Conservation (phyloP, 176 grass and related monocot species). For the Aegilops tauschii region DNA sequence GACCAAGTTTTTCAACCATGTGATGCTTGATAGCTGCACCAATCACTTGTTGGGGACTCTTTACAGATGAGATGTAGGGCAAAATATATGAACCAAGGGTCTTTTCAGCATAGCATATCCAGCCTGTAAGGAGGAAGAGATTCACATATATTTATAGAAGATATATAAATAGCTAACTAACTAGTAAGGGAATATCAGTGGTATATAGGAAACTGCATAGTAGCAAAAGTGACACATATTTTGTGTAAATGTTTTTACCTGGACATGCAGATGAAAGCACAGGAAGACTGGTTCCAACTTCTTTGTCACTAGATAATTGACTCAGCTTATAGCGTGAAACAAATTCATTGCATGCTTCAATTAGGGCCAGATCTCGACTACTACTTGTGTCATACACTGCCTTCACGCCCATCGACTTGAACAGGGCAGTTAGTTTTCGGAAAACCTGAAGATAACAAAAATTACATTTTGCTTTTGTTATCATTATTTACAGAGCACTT, state of each 20-base stretch:
- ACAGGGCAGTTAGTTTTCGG: conserved; percentile 70
- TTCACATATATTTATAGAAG: background rate
- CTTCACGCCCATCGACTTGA: conserved; percentile 87
- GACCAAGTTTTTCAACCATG: conserved; percentile 64
- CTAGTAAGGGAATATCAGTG: background rate
- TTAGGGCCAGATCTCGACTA: conserved; percentile 79
- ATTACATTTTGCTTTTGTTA: background rate
- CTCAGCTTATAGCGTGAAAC: conserved; percentile 60
- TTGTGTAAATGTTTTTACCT: conserved; percentile 40
- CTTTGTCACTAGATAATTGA: conserved; percentile 41
- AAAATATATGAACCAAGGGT: conserved; percentile 96
- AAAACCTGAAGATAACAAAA: conserved; percentile 59
- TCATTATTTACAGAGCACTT: background rate
- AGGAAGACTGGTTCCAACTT: conserved; percentile 61
- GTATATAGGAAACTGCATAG: background rate
- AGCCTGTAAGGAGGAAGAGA: conserved; percentile 52
- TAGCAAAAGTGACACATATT: background rate
- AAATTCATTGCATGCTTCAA: conserved; percentile 97
- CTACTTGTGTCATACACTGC: conserved; percentile 85
- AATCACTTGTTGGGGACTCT: conserved; percentile 94
- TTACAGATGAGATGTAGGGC: conserved; percentile 94
- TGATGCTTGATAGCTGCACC: conserved; percentile 87
- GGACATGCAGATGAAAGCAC: conserved; percentile 93
- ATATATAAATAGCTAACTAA: background rate
- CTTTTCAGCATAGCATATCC: conserved; percentile 99